phyloP scores from a whole-genome alignment of 805 yeast species.

The Saccharomycopsis babjevae region DNA sequence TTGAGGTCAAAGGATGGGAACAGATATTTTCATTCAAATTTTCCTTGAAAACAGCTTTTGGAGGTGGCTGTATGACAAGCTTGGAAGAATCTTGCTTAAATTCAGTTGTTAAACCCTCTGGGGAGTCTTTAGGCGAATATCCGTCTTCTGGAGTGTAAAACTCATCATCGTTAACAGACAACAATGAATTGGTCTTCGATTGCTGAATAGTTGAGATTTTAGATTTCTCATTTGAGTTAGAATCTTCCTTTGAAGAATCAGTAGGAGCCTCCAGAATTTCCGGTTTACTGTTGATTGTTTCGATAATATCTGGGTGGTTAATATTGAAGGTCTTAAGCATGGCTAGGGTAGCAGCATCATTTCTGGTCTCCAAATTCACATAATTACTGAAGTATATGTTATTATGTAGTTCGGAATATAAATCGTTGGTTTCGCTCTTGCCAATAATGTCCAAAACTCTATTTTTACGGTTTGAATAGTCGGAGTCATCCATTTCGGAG shows the following conservation, averaged over 20 bases:
- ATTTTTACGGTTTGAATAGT: conserved; percentile 6
- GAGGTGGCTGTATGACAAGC: background rate
- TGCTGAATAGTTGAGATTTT: background rate
- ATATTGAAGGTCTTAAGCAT: background rate
- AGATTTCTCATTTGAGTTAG: background rate
- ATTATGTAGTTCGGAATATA: conserved; percentile 10
- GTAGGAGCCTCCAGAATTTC: background rate
- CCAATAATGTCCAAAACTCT: conserved; percentile 13
- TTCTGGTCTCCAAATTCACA: conserved; percentile 10
- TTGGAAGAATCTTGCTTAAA: background rate
- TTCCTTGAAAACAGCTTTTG: background rate
- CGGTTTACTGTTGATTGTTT: conserved; percentile 5
- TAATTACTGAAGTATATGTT: conserved; percentile 16
- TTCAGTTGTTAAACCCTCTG: background rate
- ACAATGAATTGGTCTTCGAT: background rate
- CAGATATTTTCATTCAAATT: background rate
- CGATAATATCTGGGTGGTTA: conserved; percentile 6
- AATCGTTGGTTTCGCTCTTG: conserved; percentile 4
- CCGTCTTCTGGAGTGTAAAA: conserved; percentile 13
- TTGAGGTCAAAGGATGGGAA: background rate
- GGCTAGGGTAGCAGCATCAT: background rate
- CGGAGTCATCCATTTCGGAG: background rate
- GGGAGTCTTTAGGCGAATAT: background rate
- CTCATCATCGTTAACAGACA: conserved; percentile 11
- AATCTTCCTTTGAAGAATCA: background rate